A percentile compares a stretch with the other conserved stretches of the same genome.
Evolutionary conservation across 306 rosid genomes (phyloP).

Genomic region (Rubus idaeus): DNA sequence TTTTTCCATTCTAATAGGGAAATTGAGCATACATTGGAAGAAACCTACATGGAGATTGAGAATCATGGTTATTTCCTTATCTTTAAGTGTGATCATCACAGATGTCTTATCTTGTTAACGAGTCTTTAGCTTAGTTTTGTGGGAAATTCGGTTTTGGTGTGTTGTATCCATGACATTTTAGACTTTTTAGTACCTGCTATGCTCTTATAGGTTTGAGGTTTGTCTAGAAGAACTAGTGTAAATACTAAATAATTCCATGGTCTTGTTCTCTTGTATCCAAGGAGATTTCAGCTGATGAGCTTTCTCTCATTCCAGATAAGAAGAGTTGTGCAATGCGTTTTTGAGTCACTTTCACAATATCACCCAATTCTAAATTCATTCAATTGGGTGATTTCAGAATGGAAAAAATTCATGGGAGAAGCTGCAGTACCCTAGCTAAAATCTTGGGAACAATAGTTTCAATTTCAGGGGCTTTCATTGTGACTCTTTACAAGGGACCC

Average conservation of each 20-base stretch:
- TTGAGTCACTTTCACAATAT: neutral
- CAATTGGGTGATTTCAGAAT: slow-evolving; percentile 51
- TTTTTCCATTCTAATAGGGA: neutral
- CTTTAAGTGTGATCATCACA: neutral
- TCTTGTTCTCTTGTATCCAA: neutral
- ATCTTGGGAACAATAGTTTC: slow-evolving; percentile 67
- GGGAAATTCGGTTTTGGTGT: neutral
- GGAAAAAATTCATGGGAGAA: slow-evolving; percentile 65
- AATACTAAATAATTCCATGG: neutral
- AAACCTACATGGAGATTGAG: neutral
- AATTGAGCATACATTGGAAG: neutral
- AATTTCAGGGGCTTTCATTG: slow-evolving; percentile 72
- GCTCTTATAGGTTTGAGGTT: neutral
- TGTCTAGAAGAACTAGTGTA: neutral
- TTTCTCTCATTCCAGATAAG: slow-evolving; percentile 1
- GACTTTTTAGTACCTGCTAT: neutral
- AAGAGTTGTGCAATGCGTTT: slow-evolving; percentile 8
- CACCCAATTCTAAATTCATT: slow-evolving; percentile 20
- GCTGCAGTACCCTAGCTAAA: slow-evolving; percentile 58
- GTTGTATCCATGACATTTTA: neutral
- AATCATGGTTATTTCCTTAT: neutral
- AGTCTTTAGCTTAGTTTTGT: neutral
- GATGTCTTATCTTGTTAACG: neutral
- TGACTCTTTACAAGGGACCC: slow-evolving; percentile 78
- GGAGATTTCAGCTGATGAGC: slow-evolving; percentile 7